Evolutionary conservation across 345 rosid genomes (phyloP).

Genomic region (Sisymbrium altissimum): DNA sequence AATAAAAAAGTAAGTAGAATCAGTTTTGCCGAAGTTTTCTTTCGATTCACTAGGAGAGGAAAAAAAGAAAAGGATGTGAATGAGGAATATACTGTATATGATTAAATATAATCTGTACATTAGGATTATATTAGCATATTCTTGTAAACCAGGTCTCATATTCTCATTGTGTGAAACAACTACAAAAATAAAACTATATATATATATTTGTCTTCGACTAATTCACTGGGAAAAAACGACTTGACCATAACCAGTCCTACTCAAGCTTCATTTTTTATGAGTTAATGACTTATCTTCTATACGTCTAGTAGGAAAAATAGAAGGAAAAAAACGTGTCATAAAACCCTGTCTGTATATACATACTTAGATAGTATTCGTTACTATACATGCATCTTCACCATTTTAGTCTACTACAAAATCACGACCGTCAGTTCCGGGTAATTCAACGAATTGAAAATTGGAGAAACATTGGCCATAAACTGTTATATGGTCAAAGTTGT

Average conservation of each 20-base stretch:
- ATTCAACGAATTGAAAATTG: background rate
- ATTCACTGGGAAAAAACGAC: background rate
- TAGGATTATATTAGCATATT: background rate
- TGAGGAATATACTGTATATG: background rate
- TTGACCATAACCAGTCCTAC: background rate
- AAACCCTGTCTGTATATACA: background rate
- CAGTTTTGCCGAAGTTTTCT: too few relatives aligned
- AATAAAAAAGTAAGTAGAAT: too few relatives aligned
- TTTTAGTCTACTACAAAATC: constrained; percentile 11
- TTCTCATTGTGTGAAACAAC: background rate
- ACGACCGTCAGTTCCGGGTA: background rate
- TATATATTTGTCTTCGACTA: background rate
- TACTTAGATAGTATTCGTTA: background rate
- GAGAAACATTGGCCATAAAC: constrained; percentile 7
- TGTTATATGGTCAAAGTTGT: constrained; percentile 22
- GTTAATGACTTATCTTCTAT: background rate
- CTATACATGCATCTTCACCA: background rate
- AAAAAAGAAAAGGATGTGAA: background rate
- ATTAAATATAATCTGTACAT: too few relatives aligned
- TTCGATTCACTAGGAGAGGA: too few relatives aligned
- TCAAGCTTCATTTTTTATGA: background rate
- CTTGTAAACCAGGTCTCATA: background rate
- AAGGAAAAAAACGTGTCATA: background rate
- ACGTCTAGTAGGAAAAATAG: background rate
- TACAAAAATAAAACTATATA: background rate